These are phyloP conservation scores for Mercurialis annua DNA, from an alignment of 345 rosid species.

Conservation along the genomic window DNA sequence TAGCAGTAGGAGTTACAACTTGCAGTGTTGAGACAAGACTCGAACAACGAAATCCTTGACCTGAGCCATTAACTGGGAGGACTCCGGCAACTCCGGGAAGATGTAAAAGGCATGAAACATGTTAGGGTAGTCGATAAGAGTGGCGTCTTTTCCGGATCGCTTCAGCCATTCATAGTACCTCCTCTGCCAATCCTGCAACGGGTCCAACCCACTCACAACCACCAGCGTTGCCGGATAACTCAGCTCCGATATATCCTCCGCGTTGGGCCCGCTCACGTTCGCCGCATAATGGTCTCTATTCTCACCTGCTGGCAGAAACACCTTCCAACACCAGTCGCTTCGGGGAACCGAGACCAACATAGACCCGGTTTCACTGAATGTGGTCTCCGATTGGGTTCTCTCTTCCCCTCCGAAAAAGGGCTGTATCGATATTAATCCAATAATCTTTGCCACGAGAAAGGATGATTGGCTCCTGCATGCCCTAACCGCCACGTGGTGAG, in stretches of 20 bases:
- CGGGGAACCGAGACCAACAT: slow-evolving; percentile 37
- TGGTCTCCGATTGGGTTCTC: slow-evolving; percentile 63
- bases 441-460: slow-evolving; percentile 30
- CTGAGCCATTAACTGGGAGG: slow-evolving; percentile 39
- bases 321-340: slow-evolving; percentile 26
- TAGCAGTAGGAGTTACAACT: too few relatives aligned
- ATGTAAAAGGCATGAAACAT: slow-evolving; percentile 79
- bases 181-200: slow-evolving; percentile 77
- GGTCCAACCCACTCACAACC: slow-evolving; percentile 52
- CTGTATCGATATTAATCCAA: slow-evolving; percentile 62
- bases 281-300: slow-evolving; percentile 20
- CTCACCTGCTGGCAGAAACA: slow-evolving; percentile 17
- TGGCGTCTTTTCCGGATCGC: slow-evolving; percentile 57
- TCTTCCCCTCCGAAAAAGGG: slow-evolving; percentile 81
- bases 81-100: slow-evolving; percentile 63
- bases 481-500: slow-evolving; percentile 64
- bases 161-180: slow-evolving; percentile 64
- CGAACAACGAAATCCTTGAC: slow-evolving; percentile 48
- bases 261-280: slow-evolving; percentile 25
- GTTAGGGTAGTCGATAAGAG: slow-evolving; percentile 60
- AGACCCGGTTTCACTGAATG: slow-evolving; percentile 33
- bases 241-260: slow-evolving; percentile 18
- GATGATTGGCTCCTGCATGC: slow-evolving; percentile 7
- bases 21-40: not conserved
- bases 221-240: slow-evolving; percentile 18